Evolutionary conservation across 2,329 filamentous ascomycete species (phyloP).

Genomic region (Scortechinia acanthostroma): DNA sequence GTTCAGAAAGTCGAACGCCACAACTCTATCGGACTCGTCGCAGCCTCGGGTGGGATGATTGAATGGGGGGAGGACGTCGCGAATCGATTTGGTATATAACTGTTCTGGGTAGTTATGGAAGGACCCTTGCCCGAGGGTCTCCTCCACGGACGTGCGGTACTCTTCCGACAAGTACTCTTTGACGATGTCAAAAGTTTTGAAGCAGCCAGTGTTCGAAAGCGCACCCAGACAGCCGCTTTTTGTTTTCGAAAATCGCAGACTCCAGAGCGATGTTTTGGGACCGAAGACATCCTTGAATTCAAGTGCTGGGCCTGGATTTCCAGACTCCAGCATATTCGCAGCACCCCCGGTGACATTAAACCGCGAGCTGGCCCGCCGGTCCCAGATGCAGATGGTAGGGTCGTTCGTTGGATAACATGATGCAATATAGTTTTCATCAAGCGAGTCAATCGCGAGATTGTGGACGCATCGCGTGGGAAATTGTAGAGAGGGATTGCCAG

Average conservation of each 20-base stretch:
- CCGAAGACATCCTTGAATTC: conserved; percentile 46
- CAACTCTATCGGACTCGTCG: conserved; percentile 36
- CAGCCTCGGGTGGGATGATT: conserved; percentile 30
- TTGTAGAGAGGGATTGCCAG: conserved; percentile 29
- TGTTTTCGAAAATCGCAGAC: conserved; percentile 49
- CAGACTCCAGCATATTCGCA: conserved; percentile 10
- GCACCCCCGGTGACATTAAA: conserved; percentile 21
- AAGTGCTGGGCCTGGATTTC: conserved; percentile 36
- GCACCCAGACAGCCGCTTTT: conserved; percentile 49
- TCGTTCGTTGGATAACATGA: conserved; percentile 45
- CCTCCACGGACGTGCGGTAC: conserved; percentile 23
- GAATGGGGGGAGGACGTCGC: conserved; percentile 31
- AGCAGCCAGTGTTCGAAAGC: conserved; percentile 48
- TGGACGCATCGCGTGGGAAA: conserved; percentile 52
- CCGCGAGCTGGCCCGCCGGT: conserved; percentile 38
- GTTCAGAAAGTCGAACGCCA: conserved; percentile 55
- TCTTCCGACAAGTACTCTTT: conserved; percentile 35
- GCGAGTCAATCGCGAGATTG: conserved; percentile 54
- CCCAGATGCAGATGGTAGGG: conserved; percentile 54
- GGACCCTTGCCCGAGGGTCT: conserved; percentile 26
- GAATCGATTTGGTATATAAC: conserved; percentile 32
- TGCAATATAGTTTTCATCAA: conserved; percentile 59
- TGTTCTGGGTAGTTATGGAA: conserved; percentile 28
- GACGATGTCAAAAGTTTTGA: conserved; percentile 45
- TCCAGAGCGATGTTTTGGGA: conserved; percentile 47